Conservation (phyloP, 805 yeast genomes). For the Grigorovia jiainica region DNA sequence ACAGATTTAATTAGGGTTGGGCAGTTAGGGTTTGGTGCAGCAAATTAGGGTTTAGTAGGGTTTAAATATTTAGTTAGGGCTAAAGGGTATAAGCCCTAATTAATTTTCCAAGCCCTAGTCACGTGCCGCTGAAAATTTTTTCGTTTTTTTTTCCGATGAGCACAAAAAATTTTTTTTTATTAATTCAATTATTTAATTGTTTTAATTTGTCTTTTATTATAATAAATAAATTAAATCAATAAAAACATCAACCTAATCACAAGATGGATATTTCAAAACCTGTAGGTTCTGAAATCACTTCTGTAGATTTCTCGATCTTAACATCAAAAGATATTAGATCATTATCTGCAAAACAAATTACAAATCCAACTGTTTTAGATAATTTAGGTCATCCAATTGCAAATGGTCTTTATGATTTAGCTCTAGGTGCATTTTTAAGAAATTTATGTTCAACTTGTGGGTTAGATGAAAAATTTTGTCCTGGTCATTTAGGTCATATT, state of each 20-base stretch:
- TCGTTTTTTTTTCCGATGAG: conserved; percentile 3
- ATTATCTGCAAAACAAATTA: conserved; percentile 88
- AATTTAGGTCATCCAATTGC: conserved; percentile 91
- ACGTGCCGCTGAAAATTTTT: no score
- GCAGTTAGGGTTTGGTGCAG: no score
- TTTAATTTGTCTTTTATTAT: not conserved
- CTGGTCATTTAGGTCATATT: conserved; percentile 97
- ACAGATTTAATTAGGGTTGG: no score
- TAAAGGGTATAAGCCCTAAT: no score
- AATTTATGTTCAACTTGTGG: conserved; percentile 95
- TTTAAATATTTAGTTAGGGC: no score
- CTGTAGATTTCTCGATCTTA: conserved; percentile 87
- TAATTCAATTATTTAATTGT: not conserved
- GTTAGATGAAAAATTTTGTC: conserved; percentile 85
- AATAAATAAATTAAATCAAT: not conserved
- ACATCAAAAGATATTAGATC: conserved; percentile 73
- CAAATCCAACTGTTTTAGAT: conserved; percentile 93
- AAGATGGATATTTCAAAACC: conserved; percentile 93
- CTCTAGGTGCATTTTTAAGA: conserved; percentile 88
- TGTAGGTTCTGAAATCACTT: conserved; percentile 84
- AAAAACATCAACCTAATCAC: not conserved
- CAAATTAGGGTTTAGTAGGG: no score
- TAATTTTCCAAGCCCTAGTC: no score
- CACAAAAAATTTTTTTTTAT: not conserved
- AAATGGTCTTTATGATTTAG: conserved; percentile 88